Evolutionary conservation across 768 basidiomycete genomes (phyloP), one percentile per base, ranked within the genome.

Genomic region (Tephrocybe sp.): DNA sequence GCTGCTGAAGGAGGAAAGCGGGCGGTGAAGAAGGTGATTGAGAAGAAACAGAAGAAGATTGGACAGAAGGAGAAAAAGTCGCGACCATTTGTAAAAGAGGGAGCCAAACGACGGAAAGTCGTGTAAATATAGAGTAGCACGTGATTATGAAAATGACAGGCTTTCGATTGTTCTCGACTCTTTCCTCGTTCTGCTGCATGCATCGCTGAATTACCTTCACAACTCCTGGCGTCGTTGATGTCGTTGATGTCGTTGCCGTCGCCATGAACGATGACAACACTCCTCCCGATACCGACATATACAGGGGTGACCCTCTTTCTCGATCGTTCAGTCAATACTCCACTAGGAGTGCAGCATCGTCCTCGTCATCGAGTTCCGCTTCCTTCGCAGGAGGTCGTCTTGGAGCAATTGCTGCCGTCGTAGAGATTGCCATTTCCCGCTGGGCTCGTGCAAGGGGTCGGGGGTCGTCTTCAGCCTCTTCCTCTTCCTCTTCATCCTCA

Each of bases 41-140:
- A 90, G 60, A 95, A 90, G 78, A 93, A 85, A 67, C 85, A 90
- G 68, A 90, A 83, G 67, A 96, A 94, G 74, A 73, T 86, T 17
- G 78, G 79, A 45, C 90, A 93, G 68, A 93, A 89, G 67, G 94
- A 96, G 75, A 96, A 95, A 70, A 88, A 82, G 61, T 85, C 79
- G 50, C 74, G 92, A 47, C 94, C 94, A 11, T 86, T 84, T 58
- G 54, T 56, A 15, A 56, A 52, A 23, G 55, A 54, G 34, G 53
- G 53, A 38, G 47, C 43, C 51, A 65, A 58, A 56, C 42, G 62
- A 45, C 56, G 53, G 45, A 60, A 55, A 28, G 37, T 65, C 4
- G 54, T 17, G 25, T 61, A 55, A 50, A 49, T 24, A 48, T 45
- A 51, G 33, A n/a, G 4, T 41, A 51, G 25, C 52, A 54, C 56